Evolutionary conservation across 2,329 filamentous ascomycete genomes (phyloP).

Genomic region (Epicoccum sorghinum): DNA sequence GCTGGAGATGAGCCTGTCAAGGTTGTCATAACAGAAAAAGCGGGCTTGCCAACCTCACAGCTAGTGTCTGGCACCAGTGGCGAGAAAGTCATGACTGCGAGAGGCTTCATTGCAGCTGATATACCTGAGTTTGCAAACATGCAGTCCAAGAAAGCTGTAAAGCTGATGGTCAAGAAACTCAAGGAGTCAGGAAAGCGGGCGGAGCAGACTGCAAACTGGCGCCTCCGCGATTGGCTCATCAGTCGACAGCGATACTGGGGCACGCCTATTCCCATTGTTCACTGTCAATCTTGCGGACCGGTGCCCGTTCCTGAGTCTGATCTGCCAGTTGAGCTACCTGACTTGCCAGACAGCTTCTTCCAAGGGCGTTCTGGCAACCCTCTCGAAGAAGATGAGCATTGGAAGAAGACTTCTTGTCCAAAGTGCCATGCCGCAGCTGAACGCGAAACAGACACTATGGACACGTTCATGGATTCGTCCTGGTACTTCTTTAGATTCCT

Average conservation of each 20-base stretch:
- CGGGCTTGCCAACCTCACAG: constrained; percentile 10
- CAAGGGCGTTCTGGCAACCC: constrained; percentile 77
- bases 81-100: constrained; percentile 63
- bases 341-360: constrained; percentile 71
- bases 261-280: constrained; percentile 85
- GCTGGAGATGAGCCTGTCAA: constrained; percentile 64
- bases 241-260: constrained; percentile 95
- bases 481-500: constrained; percentile 89
- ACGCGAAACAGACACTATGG: constrained; percentile 93
- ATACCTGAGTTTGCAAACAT: constrained; percentile 70
- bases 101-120: constrained; percentile 70
- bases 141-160: constrained; percentile 66
- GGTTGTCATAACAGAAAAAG: constrained; percentile 55
- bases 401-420: constrained; percentile 78
- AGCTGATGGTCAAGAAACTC: constrained; percentile 62
- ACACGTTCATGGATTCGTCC: constrained; percentile 93
- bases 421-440: constrained; percentile 72
- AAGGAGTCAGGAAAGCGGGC: constrained; percentile 62
- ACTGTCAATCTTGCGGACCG: constrained; percentile 76
- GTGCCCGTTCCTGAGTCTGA: constrained; percentile 79
- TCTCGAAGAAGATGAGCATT: constrained; percentile 72
- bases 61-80: constrained; percentile 48
- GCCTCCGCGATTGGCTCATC: constrained; percentile 86
- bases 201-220: constrained; percentile 73
- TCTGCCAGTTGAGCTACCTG: constrained; percentile 77